Evolutionary conservation across 2,329 filamentous ascomycete species (phyloP).

Genomic region (Annulohypoxylon truncatum): DNA sequence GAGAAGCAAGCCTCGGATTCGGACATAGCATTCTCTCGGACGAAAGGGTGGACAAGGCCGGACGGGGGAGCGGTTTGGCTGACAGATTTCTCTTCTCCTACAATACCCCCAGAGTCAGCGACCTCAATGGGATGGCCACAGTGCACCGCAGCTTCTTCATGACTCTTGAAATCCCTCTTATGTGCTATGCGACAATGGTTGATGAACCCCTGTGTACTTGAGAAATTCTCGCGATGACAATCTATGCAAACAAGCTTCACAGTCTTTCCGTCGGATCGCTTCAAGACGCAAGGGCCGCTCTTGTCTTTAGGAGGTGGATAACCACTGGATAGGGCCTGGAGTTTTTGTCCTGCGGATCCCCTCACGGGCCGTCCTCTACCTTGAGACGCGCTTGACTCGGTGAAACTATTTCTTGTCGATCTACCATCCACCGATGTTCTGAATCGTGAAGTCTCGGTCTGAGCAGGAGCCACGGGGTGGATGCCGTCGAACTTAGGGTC

Average conservation of each 20-base stretch:
- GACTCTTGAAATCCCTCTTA: slow-evolving; percentile 91
- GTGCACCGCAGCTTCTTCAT: slow-evolving; percentile 90
- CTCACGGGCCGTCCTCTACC: slow-evolving; percentile 64
- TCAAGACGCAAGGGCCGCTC: slow-evolving; percentile 83
- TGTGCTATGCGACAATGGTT: slow-evolving; percentile 98
- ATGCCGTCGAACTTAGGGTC: slow-evolving; percentile 86
- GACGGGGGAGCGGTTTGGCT: slow-evolving; percentile 48
- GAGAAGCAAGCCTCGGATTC: slow-evolving; percentile 66
- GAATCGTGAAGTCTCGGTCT: slow-evolving; percentile 56
- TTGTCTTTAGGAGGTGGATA: slow-evolving; percentile 83
- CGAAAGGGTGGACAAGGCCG: slow-evolving; percentile 72
- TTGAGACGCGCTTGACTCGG: slow-evolving; percentile 61
- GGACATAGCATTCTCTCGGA: slow-evolving; percentile 65
- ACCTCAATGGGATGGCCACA: slow-evolving; percentile 86
- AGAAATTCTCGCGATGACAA: slow-evolving; percentile 91
- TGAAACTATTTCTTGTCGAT: slow-evolving; percentile 80
- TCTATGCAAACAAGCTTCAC: slow-evolving; percentile 93
- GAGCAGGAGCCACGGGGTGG: slow-evolving; percentile 59
- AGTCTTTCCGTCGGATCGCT: slow-evolving; percentile 84
- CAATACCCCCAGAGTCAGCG: slow-evolving; percentile 65
- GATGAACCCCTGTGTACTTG: slow-evolving; percentile 98
- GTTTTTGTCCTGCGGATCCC: slow-evolving; percentile 67
- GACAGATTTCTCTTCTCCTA: slow-evolving; percentile 57
- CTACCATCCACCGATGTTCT: slow-evolving; percentile 74
- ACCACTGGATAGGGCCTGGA: slow-evolving; percentile 76